Percentiles rank a stretch among this genome's conserved stretches.
Conservation (phyloP, 306 rosid species). For the Rosa multiflora region DNA sequence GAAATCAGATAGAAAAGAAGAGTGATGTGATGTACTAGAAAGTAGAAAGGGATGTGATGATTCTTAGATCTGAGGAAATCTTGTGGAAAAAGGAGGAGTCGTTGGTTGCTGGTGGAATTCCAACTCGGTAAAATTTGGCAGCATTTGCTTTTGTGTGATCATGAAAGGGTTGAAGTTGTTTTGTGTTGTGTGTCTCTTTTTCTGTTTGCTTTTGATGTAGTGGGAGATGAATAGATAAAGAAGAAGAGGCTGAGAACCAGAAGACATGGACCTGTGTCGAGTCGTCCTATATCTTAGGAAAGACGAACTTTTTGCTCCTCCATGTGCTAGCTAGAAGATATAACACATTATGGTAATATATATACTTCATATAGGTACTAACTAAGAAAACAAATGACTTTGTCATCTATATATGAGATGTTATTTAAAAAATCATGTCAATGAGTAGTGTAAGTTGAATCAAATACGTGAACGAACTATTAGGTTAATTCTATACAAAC, state of each 20-base stretch:
- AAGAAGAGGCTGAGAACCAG: neutral
- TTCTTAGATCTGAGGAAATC: neutral
- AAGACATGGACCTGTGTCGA: conserved; percentile 13
- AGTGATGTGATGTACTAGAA: neutral
- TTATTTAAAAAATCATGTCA: no score
- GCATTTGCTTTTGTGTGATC: conserved; percentile 9
- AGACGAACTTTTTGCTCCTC: neutral
- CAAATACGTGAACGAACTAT: no score
- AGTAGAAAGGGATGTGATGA: conserved; percentile 4
- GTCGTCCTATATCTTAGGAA: conserved; percentile 4
- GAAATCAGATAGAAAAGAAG: neutral
- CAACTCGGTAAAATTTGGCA: conserved; percentile 50
- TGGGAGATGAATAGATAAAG: neutral
- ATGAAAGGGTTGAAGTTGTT: neutral
- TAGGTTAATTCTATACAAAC: no score
- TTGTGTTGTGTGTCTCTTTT: neutral
- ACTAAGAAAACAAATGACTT: no score
- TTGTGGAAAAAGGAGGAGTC: neutral
- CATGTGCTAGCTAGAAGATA: neutral
- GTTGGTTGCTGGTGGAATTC: conserved; percentile 49
- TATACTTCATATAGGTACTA: no score
- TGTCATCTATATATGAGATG: no score
- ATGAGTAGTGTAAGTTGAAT: no score
- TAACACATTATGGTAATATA: no score
- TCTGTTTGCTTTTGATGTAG: conserved; percentile 18